phyloP scores from a whole-genome alignment of 1,284 basidiomycete genomes.

The Sporisorium graminicola region DNA sequence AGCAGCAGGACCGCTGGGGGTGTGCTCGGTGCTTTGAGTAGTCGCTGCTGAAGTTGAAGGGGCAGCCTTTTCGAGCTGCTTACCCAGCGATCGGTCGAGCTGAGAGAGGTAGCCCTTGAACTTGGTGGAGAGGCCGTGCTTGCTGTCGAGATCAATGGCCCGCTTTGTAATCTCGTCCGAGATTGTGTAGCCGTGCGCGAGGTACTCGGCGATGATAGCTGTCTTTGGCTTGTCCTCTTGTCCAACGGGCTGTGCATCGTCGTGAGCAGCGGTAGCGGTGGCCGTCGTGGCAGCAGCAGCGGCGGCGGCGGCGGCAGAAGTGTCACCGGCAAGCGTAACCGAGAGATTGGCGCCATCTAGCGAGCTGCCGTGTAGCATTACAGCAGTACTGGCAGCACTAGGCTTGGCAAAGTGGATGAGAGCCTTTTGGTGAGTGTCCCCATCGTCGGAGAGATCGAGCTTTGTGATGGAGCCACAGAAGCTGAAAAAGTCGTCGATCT shows the following conservation, averaged over 20 bases:
- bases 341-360: conserved; percentile 58
- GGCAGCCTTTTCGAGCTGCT: conserved; percentile 45
- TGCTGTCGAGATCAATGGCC: conserved; percentile 63
- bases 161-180: conserved; percentile 60
- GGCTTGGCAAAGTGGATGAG: conserved; percentile 46
- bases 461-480: conserved; percentile 59
- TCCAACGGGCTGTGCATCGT: conserved; percentile 40
- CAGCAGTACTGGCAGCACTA: conserved; percentile 55
- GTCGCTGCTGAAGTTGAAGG: conserved; percentile 29
- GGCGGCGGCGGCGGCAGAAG: conserved; percentile 17
- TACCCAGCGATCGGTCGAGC: conserved; percentile 58
- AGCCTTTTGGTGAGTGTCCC: conserved; percentile 34
- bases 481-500: conserved; percentile 63
- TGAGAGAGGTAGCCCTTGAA: conserved; percentile 58
- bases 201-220: conserved; percentile 61
- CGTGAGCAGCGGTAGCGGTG: conserved; percentile 9
- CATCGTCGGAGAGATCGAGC: conserved; percentile 46
- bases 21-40: conserved; percentile 48
- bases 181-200: conserved; percentile 62
- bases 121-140: conserved; percentile 58
- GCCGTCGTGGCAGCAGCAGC: conserved; percentile 17
- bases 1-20: conserved; percentile 50
- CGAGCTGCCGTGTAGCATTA: conserved; percentile 60
- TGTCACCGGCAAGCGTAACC: conserved; percentile 30
- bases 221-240: conserved; percentile 65